Evolutionary conservation across 1,284 basidiomycete genomes (phyloP).

Genomic region (Ustilago curta): DNA sequence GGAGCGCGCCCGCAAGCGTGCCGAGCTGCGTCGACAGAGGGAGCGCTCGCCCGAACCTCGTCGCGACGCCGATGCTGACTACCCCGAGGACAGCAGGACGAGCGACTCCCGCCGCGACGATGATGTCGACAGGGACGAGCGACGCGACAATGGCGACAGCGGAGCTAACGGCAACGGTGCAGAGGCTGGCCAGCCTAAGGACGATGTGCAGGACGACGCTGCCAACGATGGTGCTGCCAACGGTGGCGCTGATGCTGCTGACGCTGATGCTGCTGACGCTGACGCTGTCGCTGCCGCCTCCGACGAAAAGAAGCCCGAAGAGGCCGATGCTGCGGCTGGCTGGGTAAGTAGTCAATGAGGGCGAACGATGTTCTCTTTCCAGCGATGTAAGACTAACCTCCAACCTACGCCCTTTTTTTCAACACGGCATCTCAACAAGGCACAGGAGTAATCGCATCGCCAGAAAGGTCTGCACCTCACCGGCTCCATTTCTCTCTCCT

Average conservation of each 20-base stretch:
- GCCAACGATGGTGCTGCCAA: background rate
- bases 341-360: slow-evolving; percentile 21
- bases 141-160: slow-evolving; percentile 32
- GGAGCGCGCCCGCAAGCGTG: slow-evolving; percentile 47
- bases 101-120: slow-evolving; percentile 33
- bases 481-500: background rate
- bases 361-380: background rate
- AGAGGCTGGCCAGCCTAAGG: slow-evolving; percentile 18
- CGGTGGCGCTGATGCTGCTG: too few species aligned
- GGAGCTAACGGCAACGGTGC: slow-evolving; percentile 18
- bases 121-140: slow-evolving; percentile 34
- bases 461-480: background rate
- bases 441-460: too few species aligned
- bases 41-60: slow-evolving; percentile 46
- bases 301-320: slow-evolving; percentile 20
- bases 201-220: slow-evolving; percentile 15
- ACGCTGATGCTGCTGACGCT: slow-evolving; percentile 12
- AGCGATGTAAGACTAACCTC: slow-evolving; percentile 7
- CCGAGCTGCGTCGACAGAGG: slow-evolving; percentile 41
- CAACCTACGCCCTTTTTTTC: too few species aligned
- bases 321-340: slow-evolving; percentile 9
- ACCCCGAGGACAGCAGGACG: slow-evolving; percentile 36
- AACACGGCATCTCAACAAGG: background rate
- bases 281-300: slow-evolving; percentile 10
- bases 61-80: slow-evolving; percentile 39